Evolutionary conservation across 176 grass and related monocot species (phyloP), one percentile per base, ranked within the genome.

Genomic region (Urochloa ruziziensis): DNA sequence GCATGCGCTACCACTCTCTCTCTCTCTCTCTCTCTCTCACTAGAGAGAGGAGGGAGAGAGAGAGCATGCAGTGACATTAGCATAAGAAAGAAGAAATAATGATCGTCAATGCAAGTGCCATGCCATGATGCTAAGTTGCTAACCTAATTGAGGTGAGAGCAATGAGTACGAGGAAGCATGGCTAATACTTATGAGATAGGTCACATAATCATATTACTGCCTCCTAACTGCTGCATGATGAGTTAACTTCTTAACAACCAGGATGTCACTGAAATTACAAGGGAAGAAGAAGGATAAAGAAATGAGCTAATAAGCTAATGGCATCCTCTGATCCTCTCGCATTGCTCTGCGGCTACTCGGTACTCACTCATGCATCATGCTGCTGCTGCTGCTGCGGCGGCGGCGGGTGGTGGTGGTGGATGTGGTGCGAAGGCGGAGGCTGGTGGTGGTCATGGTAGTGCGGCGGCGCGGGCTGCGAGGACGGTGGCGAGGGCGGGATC

Each of bases 181-280:
- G 32, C n/a, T 57, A n/a, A 21, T 2, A n/a, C n/a, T n/a, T n/a
- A 81, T 69, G 64, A 56, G 64, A 81, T 42, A 70, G 61, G 19
- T 80, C 77, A 66, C 77, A 79, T 46, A 66, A 65, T 88, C 80
- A 36, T 58, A 56, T 82, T 82, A 56, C 73, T 77, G 14, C 71
- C 65, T 70, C 83, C 82, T 70, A 85, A 77, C 63, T 62, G 63
- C 73, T 71, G 73, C 83, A 86, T 48, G 79, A 82, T n/a, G 86
- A 65, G 74, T 78, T 39, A 70, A 85, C 66, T 77, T 54, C 77
- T 76, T 62, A 56, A 90, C 62, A 74, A 65, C 60, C 40, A 66
- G 46, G 56, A 82, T 80, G 88, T 78, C 53, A 59, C 83, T 57
- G 83, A 64, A 86, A 86, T 86, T 83, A 79, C 88, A 86, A 63